Evolutionary conservation across 2,329 filamentous ascomycete genomes (phyloP).

Genomic region (Fusarium torulosum): DNA sequence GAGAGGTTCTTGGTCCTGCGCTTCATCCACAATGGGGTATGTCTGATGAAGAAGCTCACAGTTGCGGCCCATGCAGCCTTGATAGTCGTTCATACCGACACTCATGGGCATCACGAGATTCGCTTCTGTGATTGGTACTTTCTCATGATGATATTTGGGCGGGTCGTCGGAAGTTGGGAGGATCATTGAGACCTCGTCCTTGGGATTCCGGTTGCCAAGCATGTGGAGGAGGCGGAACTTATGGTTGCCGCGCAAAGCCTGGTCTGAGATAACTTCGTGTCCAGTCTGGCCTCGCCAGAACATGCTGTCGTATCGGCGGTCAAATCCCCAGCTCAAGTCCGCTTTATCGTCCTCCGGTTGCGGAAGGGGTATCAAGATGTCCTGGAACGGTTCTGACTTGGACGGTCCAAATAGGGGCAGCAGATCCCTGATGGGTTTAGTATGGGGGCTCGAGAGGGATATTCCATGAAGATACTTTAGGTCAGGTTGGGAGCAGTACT

Average conservation of each 20-base stretch:
- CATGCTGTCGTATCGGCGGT: constrained; percentile 72
- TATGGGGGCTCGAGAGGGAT: constrained; percentile 72
- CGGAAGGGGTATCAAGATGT: constrained; percentile 78
- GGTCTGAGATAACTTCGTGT: constrained; percentile 62
- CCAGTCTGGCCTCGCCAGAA: constrained; percentile 82
- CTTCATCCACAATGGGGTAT: constrained; percentile 56
- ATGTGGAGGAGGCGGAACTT: constrained; percentile 79
- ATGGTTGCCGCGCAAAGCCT: constrained; percentile 75
- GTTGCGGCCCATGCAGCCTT: constrained; percentile 65
- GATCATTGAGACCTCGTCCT: constrained; percentile 66
- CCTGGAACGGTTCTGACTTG: constrained; percentile 78
- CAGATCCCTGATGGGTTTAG: constrained; percentile 73
- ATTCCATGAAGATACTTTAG: constrained; percentile 80
- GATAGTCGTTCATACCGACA: constrained; percentile 69
- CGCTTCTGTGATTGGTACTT: constrained; percentile 65
- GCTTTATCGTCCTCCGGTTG: constrained; percentile 58
- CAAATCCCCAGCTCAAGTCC: constrained; percentile 62
- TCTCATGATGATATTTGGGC: constrained; percentile 66
- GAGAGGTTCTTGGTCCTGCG: constrained; percentile 64
- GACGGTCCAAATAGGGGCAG: constrained; percentile 82
- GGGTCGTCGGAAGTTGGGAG: constrained; percentile 59
- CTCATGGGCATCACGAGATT: constrained; percentile 67
- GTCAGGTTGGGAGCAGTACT: constrained; percentile 83
- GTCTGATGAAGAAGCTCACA: constrained; percentile 49
- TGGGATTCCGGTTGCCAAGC: constrained; percentile 67